These are phyloP conservation scores for Aureobasidium lini DNA, from an alignment of 2,329 filamentous ascomycete genomes.

Conservation along the genomic window DNA sequence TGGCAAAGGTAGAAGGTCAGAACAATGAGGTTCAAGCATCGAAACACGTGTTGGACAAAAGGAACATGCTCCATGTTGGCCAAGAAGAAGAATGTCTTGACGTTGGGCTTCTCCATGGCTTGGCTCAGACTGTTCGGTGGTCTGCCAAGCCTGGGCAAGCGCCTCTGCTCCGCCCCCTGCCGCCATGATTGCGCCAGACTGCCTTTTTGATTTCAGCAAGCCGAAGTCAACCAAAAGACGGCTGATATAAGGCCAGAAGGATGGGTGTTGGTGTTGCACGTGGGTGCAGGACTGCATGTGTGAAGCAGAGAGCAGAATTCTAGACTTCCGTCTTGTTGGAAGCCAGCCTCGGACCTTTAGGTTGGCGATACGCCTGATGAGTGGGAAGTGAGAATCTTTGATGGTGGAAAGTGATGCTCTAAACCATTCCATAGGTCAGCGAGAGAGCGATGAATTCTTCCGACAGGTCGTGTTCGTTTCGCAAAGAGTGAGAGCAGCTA, in stretches of 20 bases:
- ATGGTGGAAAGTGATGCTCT: background rate
- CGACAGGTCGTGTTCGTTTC: too few relatives aligned
- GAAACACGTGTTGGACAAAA: slow-evolving; percentile 2
- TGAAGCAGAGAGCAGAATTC: background rate
- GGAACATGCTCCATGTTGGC: background rate
- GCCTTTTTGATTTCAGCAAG: background rate
- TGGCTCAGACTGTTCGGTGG: background rate
- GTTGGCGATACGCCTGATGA: background rate
- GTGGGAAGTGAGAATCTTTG: background rate
- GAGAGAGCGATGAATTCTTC: too few relatives aligned
- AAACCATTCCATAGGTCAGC: background rate
- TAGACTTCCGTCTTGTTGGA: background rate
- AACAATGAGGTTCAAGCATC: slow-evolving; percentile 10
- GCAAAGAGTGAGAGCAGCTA: too few relatives aligned
- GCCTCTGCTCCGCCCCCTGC: slow-evolving; percentile 2
- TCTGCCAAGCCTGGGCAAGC: background rate
- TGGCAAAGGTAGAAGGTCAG: background rate
- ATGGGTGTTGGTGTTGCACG: background rate
- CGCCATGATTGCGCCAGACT: background rate
- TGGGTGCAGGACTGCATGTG: background rate
- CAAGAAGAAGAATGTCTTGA: background rate
- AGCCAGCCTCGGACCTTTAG: background rate
- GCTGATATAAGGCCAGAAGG: background rate
- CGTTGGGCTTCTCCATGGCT: background rate
- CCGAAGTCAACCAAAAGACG: background rate